Conservation (phyloP, 495 filamentous ascomycete genomes). For the Trichocladium antarcticum region DNA sequence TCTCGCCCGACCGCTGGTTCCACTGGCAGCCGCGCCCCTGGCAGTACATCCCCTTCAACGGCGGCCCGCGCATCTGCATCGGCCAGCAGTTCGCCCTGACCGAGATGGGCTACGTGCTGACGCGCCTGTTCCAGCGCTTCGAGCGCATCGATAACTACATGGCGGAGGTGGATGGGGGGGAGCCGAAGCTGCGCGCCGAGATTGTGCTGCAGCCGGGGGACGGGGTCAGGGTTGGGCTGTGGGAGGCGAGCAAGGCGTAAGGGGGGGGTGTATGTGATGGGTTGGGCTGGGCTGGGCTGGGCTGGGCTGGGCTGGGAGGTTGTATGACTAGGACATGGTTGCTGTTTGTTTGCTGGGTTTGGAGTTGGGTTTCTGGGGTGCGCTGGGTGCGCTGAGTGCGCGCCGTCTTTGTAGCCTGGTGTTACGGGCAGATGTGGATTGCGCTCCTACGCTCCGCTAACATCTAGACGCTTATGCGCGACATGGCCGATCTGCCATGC, state of each 20-base stretch:
- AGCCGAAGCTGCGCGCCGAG: slow-evolving; percentile 48
- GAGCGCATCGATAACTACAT: slow-evolving; percentile 45
- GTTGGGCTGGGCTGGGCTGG: no score
- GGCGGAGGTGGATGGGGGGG: slow-evolving; percentile 35
- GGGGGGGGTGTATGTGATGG: background rate
- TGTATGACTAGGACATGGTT: no score
- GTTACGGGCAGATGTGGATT: no score
- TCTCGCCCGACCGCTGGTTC: slow-evolving; percentile 67
- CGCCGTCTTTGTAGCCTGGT: no score
- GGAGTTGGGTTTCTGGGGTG: no score
- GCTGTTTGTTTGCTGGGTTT: no score
- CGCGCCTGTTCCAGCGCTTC: slow-evolving; percentile 60
- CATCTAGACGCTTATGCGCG: no score
- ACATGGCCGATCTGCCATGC: no score
- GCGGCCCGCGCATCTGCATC: slow-evolving; percentile 78
- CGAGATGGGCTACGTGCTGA: slow-evolving; percentile 66
- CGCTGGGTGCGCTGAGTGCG: no score
- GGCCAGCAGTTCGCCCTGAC: slow-evolving; percentile 77
- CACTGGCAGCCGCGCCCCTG: slow-evolving; percentile 53
- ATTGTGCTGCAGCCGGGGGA: slow-evolving; percentile 55
- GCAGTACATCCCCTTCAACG: slow-evolving; percentile 74
- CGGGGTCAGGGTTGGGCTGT: slow-evolving; percentile 52
- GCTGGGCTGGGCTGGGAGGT: no score
- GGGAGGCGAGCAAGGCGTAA: slow-evolving; percentile 26
- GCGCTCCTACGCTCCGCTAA: no score